A percentile compares a stretch with the other conserved stretches of the same genome.
Conservation (phyloP, 2,329 filamentous ascomycete genomes). For the Trichophyton benhamiae region DNA sequence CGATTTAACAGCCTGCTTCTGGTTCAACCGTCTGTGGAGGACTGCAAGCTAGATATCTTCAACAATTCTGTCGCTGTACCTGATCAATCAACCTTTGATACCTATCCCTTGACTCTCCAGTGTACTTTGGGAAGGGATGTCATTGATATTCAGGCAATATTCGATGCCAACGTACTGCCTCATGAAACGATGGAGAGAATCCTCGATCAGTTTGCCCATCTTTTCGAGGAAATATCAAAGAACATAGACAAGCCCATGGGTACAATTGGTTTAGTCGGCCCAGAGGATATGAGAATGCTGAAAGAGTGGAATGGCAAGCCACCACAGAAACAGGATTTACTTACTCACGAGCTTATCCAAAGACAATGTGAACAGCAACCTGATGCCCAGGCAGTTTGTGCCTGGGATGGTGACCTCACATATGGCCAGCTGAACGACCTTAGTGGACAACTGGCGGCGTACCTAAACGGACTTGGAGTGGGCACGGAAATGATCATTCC, state of each 20-base stretch:
- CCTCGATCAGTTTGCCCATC: background rate
- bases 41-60: background rate
- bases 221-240: background rate
- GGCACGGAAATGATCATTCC: conserved; percentile 10
- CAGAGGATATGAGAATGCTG: background rate
- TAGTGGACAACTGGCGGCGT: conserved; percentile 11
- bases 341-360: conserved; percentile 15
- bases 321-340: background rate
- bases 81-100: background rate
- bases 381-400: conserved; percentile 13
- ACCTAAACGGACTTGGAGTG: conserved; percentile 6
- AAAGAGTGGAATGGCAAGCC: conserved; percentile 1
- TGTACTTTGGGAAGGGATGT: background rate
- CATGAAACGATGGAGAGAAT: conserved; percentile 1
- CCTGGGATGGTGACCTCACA: conserved; percentile 15
- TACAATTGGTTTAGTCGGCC: background rate
- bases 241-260: background rate
- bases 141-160: background rate
- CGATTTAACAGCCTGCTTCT: conserved; percentile 31
- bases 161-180: background rate
- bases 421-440: conserved; percentile 13
- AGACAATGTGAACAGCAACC: conserved; percentile 8
- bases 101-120: background rate
- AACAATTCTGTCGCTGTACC: background rate
- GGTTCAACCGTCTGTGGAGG: conserved; percentile 15